Evolutionary conservation across 768 basidiomycete species (phyloP).

Genomic region (Asterophora lycoperdoides): DNA sequence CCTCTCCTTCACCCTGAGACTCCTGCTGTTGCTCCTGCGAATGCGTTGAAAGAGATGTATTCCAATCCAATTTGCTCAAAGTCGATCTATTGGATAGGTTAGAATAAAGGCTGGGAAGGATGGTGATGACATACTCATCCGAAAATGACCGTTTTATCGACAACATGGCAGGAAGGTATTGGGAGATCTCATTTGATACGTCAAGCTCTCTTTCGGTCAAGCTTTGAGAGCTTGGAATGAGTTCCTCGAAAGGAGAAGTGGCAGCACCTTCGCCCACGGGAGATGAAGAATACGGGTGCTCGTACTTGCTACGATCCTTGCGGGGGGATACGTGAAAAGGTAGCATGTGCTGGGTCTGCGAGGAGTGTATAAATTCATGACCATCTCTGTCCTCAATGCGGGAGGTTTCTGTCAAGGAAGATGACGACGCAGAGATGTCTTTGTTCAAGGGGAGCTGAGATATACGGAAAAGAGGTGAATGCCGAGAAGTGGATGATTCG

Average conservation of each 20-base stretch:
- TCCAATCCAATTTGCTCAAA: background rate
- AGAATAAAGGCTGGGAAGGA: background rate
- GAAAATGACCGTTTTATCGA: background rate
- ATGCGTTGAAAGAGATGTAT: background rate
- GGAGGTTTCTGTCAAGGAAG: background rate
- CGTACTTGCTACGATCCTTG: constrained; percentile 8
- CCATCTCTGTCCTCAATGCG: constrained; percentile 10
- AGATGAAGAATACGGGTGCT: background rate
- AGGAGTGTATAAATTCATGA: constrained; percentile 27
- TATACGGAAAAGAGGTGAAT: background rate
- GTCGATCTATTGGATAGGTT: background rate
- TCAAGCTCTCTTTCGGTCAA: constrained; percentile 36
- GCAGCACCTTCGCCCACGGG: constrained; percentile 6
- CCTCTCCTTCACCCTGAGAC: background rate
- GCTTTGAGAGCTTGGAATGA: constrained; percentile 44
- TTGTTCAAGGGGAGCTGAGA: background rate
- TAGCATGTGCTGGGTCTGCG: constrained; percentile 31
- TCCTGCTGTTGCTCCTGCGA: background rate
- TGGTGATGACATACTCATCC: background rate
- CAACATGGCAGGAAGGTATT: background rate
- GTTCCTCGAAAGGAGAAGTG: constrained; percentile 18
- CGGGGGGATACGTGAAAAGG: constrained; percentile 20
- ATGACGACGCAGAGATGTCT: background rate
- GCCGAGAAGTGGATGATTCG: background rate
- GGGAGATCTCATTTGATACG: constrained; percentile 11